These are phyloP conservation scores for Graphium sp. DNA, from an alignment of 2,329 filamentous ascomycete genomes.

Conservation along the genomic window DNA sequence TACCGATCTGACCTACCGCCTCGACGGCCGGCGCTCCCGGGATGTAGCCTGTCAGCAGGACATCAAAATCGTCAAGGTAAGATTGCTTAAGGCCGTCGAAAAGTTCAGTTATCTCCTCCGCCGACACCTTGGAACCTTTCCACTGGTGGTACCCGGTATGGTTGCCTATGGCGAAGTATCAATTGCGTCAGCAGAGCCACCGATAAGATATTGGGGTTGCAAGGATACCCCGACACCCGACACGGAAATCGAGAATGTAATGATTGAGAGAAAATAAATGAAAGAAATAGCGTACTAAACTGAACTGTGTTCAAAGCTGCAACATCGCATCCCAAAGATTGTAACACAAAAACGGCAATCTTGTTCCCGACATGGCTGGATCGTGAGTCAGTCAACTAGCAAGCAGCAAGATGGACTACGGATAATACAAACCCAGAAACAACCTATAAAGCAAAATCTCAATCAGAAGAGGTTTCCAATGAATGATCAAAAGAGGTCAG, in stretches of 20 bases:
- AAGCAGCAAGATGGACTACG: background rate
- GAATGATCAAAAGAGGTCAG: slow-evolving; percentile 6
- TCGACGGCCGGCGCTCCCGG: slow-evolving; percentile 74
- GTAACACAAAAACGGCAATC: slow-evolving; percentile 89
- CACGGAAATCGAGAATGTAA: no score
- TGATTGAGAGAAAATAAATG: no score
- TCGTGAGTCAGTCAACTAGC: slow-evolving; percentile 4
- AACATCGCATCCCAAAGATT: slow-evolving; percentile 85
- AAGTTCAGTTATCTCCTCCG: slow-evolving; percentile 67
- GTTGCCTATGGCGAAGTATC: no score
- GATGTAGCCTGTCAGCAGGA: slow-evolving; percentile 89
- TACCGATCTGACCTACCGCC: slow-evolving; percentile 68
- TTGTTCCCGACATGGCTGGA: slow-evolving; percentile 90
- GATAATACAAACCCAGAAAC: slow-evolving; percentile 20
- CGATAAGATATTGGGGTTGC: no score
- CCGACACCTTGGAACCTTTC: slow-evolving; percentile 68
- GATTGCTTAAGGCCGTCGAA: slow-evolving; percentile 75
- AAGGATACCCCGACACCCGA: no score
- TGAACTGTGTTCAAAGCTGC: slow-evolving; percentile 91
- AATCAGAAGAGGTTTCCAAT: slow-evolving; percentile 27
- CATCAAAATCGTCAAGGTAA: slow-evolving; percentile 75
- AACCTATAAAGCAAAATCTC: slow-evolving; percentile 14
- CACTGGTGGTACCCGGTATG: slow-evolving; percentile 86
- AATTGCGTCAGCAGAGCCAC: no score
- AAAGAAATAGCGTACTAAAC: slow-evolving; percentile 57